A percentile compares a stretch with the other conserved stretches of the same genome.
phyloP scores from a whole-genome alignment of 306 rosid species.

The Vigna unguiculata region DNA sequence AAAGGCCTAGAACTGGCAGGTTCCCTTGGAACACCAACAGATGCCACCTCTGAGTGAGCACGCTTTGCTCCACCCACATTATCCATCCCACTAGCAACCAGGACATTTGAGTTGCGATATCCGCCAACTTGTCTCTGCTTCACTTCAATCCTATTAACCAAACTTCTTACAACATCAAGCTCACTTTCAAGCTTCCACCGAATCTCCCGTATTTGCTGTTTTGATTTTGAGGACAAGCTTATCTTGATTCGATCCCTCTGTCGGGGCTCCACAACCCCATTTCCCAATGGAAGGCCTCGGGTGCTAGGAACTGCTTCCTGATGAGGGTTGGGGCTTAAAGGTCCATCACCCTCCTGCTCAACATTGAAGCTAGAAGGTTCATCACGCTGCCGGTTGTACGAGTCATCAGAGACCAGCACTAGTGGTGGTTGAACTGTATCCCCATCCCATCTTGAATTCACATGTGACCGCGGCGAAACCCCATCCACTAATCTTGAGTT shows the following conservation, averaged over 20 bases:
- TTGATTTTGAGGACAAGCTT: slow-evolving; percentile 57
- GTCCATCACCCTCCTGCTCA: slow-evolving; percentile 32
- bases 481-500: not conserved
- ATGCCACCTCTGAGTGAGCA: slow-evolving; percentile 73
- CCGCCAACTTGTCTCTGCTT: slow-evolving; percentile 74
- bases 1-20: slow-evolving; percentile 67
- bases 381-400: slow-evolving; percentile 41
- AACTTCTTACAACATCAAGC: slow-evolving; percentile 67
- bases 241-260: slow-evolving; percentile 53
- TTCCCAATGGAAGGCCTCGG: slow-evolving; percentile 53
- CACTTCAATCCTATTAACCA: slow-evolving; percentile 78
- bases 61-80: slow-evolving; percentile 64
- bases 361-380: slow-evolving; percentile 40
- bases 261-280: slow-evolving; percentile 48
- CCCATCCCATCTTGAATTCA: slow-evolving; percentile 21
- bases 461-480: not conserved
- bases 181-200: slow-evolving; percentile 73
- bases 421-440: slow-evolving; percentile 5
- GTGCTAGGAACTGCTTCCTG: slow-evolving; percentile 35
- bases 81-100: slow-evolving; percentile 46
- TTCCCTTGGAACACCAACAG: slow-evolving; percentile 64
- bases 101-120: slow-evolving; percentile 47
- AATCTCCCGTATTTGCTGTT: slow-evolving; percentile 66
- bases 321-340: slow-evolving; percentile 18
- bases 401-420: slow-evolving; percentile 55